These are phyloP conservation scores for Polyplosphaeria fusca DNA, from an alignment of 495 filamentous ascomycete species.

Conservation along the genomic window DNA sequence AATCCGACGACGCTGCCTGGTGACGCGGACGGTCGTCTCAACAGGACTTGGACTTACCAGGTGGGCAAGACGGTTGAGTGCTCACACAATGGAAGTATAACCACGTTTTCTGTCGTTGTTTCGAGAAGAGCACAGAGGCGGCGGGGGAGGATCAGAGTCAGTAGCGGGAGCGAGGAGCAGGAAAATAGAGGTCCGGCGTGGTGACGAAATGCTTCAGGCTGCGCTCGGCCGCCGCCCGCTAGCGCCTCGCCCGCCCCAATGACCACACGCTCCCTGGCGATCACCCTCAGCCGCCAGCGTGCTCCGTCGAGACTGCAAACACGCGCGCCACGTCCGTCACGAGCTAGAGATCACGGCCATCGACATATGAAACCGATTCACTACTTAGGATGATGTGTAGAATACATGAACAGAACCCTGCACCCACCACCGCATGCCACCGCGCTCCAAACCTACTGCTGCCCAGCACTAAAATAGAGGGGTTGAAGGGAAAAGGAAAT, in stretches of 20 bases:
- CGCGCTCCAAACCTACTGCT: constrained; percentile 23
- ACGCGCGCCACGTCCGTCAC: no score
- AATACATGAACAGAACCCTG: constrained; percentile 32
- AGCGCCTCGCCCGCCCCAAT: constrained; percentile 7
- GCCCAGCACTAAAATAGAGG: constrained; percentile 23
- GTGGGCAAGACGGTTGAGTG: neutral
- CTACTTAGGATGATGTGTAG: constrained; percentile 35
- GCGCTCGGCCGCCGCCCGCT: constrained; percentile 2
- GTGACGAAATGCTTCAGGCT: constrained; percentile 34
- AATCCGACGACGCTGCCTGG: constrained; percentile 20
- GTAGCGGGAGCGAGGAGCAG: constrained; percentile 18
- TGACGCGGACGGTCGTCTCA: neutral
- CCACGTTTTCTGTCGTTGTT: neutral
- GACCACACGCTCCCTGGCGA: constrained; percentile 13
- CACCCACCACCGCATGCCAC: neutral
- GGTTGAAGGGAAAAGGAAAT: constrained; percentile 18
- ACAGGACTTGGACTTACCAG: constrained; percentile 8
- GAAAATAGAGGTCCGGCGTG: constrained; percentile 18
- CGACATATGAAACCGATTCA: constrained; percentile 35
- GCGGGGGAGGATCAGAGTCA: neutral
- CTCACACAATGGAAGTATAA: no score
- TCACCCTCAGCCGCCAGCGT: constrained; percentile 12
- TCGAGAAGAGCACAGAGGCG: neutral
- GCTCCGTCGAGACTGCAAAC: no score
- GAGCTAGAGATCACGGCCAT: neutral